phyloP scores from a whole-genome alignment of 2,329 filamentous ascomycete species.

The Lachnum nothofagi region DNA sequence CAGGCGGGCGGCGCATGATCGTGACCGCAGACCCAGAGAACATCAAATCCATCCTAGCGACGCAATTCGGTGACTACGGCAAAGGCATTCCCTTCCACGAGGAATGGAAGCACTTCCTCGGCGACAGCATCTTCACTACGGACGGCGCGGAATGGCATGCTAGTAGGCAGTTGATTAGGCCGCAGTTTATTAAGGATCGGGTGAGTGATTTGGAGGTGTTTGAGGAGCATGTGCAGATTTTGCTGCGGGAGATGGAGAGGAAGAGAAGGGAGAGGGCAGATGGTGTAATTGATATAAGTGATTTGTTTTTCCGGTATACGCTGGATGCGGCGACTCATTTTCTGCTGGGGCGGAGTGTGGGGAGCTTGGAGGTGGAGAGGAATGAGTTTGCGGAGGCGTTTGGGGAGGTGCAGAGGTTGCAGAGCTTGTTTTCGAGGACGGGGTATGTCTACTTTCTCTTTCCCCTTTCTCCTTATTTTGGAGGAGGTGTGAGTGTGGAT shows the following conservation, averaged over 20 bases:
- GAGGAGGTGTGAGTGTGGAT: no score
- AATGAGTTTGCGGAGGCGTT: constrained; percentile 77
- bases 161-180: constrained; percentile 74
- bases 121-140: constrained; percentile 72
- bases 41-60: constrained; percentile 83
- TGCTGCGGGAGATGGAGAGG: constrained; percentile 64
- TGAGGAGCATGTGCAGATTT: constrained; percentile 68
- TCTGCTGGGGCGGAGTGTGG: constrained; percentile 71
- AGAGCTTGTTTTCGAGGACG: constrained; percentile 60
- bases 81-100: constrained; percentile 71
- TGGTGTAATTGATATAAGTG: constrained; percentile 63
- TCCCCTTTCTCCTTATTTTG: neutral
- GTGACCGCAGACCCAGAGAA: constrained; percentile 83
- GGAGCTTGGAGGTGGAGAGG: constrained; percentile 49
- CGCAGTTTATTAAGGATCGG: constrained; percentile 81
- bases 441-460: constrained; percentile 41
- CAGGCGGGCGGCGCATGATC: constrained; percentile 36
- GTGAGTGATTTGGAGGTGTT: constrained; percentile 77
- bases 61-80: constrained; percentile 79
- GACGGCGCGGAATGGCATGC: constrained; percentile 75
- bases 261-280: constrained; percentile 50
- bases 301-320: constrained; percentile 79
- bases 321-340: constrained; percentile 85
- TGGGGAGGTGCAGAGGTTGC: constrained; percentile 69
- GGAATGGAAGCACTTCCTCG: constrained; percentile 72